Evolutionary conservation across 805 yeast genomes (phyloP), one percentile per base, ranked within the genome.

Genomic region (Saccharomyces mikatae): DNA sequence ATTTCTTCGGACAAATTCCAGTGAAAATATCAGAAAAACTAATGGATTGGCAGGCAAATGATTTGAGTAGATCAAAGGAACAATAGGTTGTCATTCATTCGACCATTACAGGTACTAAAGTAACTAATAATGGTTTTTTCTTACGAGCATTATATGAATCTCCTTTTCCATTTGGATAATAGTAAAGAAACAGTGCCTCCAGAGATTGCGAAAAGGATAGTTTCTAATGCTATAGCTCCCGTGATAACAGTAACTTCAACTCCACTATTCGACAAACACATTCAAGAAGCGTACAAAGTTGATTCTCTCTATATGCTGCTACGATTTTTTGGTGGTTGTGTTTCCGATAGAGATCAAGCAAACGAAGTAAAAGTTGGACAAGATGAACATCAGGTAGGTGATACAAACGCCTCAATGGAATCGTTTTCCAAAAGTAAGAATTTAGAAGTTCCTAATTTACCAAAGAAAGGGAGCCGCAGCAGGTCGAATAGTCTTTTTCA

Each of bases 191-290:
- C 59, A 13, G 66, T 68, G 6, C 71, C 71, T 3, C 58, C 61
- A 46, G 71, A 69, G 44, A 66, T 68, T 27, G 63, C 71, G 14
- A 66, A 62, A 54, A 59, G 67, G 44, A 63, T 69, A 26, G 60
- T 68, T 8, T 64, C 67, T 13, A 64, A 67, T 58, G 69, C 71
- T 1, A 62, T 69, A 30, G 64, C 73, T 10, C 73, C 73, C 4
- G 67, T 68, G 13, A 65, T 69, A 13, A 61, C 71, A 2, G 69
- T 69, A 1, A 60, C 66, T 4, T 64, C 71, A 3, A 65, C 67
- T 6, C 58, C 61, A 1, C 60, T 53, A n/a, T 49, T 69, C 17
- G 72, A 69, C 57, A 49, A 57, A 10, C 71, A 68, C 52, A 55
- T 69, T 3, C 60, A 56, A 13, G 64, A 66, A 10, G 41, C 56